These are phyloP conservation scores for Noccaea bulbosa DNA, from an alignment of 345 rosid genomes.

Conservation along the genomic window DNA sequence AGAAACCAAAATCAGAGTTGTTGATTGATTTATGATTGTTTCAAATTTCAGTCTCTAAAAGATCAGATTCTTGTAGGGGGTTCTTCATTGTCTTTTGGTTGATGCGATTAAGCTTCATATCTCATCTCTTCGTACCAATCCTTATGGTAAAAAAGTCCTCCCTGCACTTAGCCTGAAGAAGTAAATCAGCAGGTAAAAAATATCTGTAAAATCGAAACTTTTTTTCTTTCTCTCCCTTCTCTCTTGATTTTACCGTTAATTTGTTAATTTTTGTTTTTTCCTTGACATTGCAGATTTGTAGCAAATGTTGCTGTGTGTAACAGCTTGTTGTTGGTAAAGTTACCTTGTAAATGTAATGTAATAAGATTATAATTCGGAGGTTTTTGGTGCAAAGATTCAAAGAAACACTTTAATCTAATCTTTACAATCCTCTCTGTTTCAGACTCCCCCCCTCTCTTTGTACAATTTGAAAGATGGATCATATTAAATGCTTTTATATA, in stretches of 20 bases:
- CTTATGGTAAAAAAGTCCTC: slow-evolving; percentile 85
- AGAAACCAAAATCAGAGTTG: not conserved
- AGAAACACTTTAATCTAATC: slow-evolving; percentile 29
- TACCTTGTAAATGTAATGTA: slow-evolving; percentile 49
- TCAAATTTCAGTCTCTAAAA: not conserved
- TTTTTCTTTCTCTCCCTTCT: not conserved
- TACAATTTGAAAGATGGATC: not conserved
- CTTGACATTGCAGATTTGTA: slow-evolving; percentile 42
- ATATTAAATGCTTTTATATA: not conserved
- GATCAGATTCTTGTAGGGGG: slow-evolving; percentile 54
- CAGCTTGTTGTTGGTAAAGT: slow-evolving; percentile 35
- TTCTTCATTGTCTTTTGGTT: slow-evolving; percentile 57
- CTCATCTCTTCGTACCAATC: slow-evolving; percentile 68
- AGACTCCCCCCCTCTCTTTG: slow-evolving; percentile 4
- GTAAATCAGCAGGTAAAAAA: slow-evolving; percentile 46
- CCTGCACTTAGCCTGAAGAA: slow-evolving; percentile 66
- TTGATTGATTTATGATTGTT: slow-evolving; percentile 5
- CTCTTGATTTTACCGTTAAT: not conserved
- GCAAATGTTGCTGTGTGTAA: slow-evolving; percentile 36
- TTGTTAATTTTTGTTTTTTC: not conserved
- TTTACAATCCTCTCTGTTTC: not conserved
- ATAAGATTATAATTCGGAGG: slow-evolving; percentile 45
- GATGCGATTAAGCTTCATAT: slow-evolving; percentile 67
- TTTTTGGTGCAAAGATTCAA: slow-evolving; percentile 24
- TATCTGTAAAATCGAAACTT: not conserved